Evolutionary conservation across 1,284 basidiomycete genomes (phyloP), one percentile per base, ranked within the genome.

Genomic region (Ustilago nuda): DNA sequence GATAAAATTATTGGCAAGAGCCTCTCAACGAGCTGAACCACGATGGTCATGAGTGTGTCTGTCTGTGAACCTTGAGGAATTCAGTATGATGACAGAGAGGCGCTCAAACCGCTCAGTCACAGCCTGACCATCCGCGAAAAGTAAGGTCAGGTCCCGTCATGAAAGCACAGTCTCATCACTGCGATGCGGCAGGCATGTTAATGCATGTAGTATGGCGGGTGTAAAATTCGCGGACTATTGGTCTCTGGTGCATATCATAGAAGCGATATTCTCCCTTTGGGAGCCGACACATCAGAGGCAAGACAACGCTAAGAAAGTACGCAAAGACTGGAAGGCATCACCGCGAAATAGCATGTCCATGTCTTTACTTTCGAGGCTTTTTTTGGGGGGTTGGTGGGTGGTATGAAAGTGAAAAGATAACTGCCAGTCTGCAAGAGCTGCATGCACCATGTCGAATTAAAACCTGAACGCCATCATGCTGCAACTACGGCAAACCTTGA

Each of bases 231-330:
- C 74, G 74, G 74, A 76, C 70, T 76, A 76, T 77, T 77, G 75
- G 75, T 60, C 75, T 77, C 75, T 77, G 75, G 67, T 77, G 75
- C 75, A 77, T 77, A 77, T 72, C 75, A 67, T 67, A 62, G 57
- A 57, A 32, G 45, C 41, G 71, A 72, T 70, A 73, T 73, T 77
- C 75, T 73, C 75, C 71, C 60, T 68, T 55, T 32, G 56, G 66
- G 75, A 77, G 75, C 75, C 75, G 75, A 57, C 70, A 77, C 75
- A 77, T 70, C 75, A 77, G 75, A 77, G 75, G 75, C 75, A 77
- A 77, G 75, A 77, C 75, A 77, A 77, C 75, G 75, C 75, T 76
- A 66, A 51, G 57, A 67, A 71, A 71, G 65, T 56, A 50, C 43
- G 37, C 27, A 50, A 50, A 50, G 48, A 50, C 23, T 8, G 50